phyloP scores from a whole-genome alignment of 2,329 filamentous ascomycete genomes.

The Juglanconis juglandina region DNA sequence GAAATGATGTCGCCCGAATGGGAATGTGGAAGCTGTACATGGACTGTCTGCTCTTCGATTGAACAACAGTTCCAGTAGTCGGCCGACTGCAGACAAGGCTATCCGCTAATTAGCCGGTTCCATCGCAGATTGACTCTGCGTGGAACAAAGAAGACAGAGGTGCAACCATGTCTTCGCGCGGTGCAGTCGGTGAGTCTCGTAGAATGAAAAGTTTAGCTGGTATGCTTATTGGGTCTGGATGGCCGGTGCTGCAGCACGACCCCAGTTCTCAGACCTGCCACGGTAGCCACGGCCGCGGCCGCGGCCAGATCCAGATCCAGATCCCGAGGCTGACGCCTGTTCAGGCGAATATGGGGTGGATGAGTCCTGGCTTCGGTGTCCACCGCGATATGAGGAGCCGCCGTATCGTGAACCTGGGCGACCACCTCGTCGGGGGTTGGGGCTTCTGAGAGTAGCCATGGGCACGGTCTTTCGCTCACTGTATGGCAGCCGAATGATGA shows the following conservation, averaged over 20 bases:
- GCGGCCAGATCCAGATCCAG: neutral
- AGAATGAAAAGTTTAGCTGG: neutral
- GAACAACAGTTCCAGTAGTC: conserved; percentile 2
- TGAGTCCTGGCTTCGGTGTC: conserved; percentile 21
- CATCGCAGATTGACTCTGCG: conserved; percentile 7
- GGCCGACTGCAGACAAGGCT: conserved; percentile 6
- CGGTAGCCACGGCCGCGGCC: conserved; percentile 40
- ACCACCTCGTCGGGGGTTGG: conserved; percentile 30
- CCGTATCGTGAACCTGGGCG: conserved; percentile 19
- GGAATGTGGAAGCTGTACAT: conserved; percentile 16
- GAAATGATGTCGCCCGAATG: conserved; percentile 4
- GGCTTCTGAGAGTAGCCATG: conserved; percentile 31
- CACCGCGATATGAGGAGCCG: conserved; percentile 18
- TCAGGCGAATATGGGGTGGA: conserved; percentile 28
- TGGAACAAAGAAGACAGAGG: conserved; percentile 1
- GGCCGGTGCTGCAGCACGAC: conserved; percentile 25
- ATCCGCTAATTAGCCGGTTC: neutral
- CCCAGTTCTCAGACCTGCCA: conserved; percentile 41
- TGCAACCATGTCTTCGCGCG: neutral
- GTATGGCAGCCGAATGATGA: conserved; percentile 41
- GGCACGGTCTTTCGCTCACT: conserved; percentile 39
- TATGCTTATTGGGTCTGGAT: conserved; percentile 23
- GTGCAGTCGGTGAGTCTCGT: neutral
- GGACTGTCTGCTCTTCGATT: conserved; percentile 4
- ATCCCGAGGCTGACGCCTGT: conserved; percentile 21